A percentile compares a stretch with the other conserved stretches of the same genome.
phyloP scores from a whole-genome alignment of 2,329 filamentous ascomycete genomes.

The Achaetomium macrosporum region DNA sequence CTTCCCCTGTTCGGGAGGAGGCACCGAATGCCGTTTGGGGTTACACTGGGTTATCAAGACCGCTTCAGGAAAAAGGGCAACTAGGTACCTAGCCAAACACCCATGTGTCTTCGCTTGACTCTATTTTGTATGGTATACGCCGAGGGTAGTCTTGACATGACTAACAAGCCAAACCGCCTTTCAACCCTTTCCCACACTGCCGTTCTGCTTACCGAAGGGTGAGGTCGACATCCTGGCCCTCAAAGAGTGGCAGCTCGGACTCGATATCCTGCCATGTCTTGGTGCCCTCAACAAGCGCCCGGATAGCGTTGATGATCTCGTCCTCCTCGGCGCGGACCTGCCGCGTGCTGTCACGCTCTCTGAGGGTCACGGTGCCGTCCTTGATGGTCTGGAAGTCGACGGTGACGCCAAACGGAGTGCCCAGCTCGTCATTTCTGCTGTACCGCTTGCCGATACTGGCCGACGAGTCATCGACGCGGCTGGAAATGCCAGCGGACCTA shows the following conservation, averaged over 20 bases:
- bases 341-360: slow-evolving; percentile 84
- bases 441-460: slow-evolving; percentile 94
- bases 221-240: slow-evolving; percentile 57
- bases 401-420: slow-evolving; percentile 88
- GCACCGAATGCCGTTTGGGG: no score
- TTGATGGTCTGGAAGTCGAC: slow-evolving; percentile 93
- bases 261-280: slow-evolving; percentile 65
- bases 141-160: neutral
- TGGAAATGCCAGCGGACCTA: slow-evolving; percentile 70
- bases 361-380: slow-evolving; percentile 77
- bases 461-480: slow-evolving; percentile 81
- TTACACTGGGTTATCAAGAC: no score
- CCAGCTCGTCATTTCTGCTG: slow-evolving; percentile 89
- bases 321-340: slow-evolving; percentile 82
- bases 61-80: no score
- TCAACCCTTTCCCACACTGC: neutral
- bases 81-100: no score
- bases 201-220: slow-evolving; percentile 13
- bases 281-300: slow-evolving; percentile 39
- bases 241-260: slow-evolving; percentile 75
- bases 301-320: slow-evolving; percentile 71
- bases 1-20: no score
- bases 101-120: neutral
- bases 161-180: neutral
- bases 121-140: slow-evolving; percentile 2